A percentile compares a stretch with the other conserved stretches of the same genome.
Conservation (phyloP, 1,284 basidiomycete genomes). For the Ceratobasidium sp. region DNA sequence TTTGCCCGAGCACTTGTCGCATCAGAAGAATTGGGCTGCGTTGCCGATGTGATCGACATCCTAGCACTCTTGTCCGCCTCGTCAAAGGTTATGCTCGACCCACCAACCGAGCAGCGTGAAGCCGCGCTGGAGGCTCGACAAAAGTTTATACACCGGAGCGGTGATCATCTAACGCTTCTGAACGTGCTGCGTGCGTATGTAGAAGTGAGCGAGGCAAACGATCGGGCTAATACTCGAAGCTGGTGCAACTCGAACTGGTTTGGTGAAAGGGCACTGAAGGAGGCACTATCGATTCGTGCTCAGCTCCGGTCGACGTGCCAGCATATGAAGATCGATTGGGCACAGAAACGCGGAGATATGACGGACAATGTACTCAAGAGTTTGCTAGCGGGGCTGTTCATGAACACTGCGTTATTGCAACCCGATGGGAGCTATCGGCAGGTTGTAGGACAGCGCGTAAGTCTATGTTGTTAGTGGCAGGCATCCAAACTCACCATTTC, state of each 20-base stretch:
- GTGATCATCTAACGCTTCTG: slow-evolving; percentile 91
- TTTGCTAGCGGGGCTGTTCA: slow-evolving; percentile 78
- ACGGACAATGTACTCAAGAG: slow-evolving; percentile 72
- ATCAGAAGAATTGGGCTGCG: slow-evolving; percentile 75
- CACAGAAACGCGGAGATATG: slow-evolving; percentile 65
- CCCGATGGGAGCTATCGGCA: slow-evolving; percentile 87
- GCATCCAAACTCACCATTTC: slow-evolving; percentile 11
- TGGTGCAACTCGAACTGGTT: slow-evolving; percentile 89
- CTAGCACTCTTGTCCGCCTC: slow-evolving; percentile 82
- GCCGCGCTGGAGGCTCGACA: slow-evolving; percentile 70
- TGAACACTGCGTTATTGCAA: slow-evolving; percentile 84
- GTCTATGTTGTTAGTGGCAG: slow-evolving; percentile 51
- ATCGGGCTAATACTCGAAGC: slow-evolving; percentile 43
- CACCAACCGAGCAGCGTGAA: slow-evolving; percentile 59
- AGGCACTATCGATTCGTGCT: slow-evolving; percentile 82
- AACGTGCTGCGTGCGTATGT: slow-evolving; percentile 87
- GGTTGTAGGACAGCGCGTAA: slow-evolving; percentile 77
- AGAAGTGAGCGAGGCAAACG: slow-evolving; percentile 54
- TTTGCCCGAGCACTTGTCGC: slow-evolving; percentile 80
- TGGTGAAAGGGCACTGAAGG: slow-evolving; percentile 86
- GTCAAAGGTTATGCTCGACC: slow-evolving; percentile 77
- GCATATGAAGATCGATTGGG: slow-evolving; percentile 70
- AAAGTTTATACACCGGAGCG: slow-evolving; percentile 84
- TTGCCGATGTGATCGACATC: slow-evolving; percentile 79
- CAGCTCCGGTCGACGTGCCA: slow-evolving; percentile 81